Evolutionary conservation across 495 filamentous ascomycete species (phyloP), one percentile per base, ranked within the genome.

Genomic region (Neurospora tetraspora): DNA sequence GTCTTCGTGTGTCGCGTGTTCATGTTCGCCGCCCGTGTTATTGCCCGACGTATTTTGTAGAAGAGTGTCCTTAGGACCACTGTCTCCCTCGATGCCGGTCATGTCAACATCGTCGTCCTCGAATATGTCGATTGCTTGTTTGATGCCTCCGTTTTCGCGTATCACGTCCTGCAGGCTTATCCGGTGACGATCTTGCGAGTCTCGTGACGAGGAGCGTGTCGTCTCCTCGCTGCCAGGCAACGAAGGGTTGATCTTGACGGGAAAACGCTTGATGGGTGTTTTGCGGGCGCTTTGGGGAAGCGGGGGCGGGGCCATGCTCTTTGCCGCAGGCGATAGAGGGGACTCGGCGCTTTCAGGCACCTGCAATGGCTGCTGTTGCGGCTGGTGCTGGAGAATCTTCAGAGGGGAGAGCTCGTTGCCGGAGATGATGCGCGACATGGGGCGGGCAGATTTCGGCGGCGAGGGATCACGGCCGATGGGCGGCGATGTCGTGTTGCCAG

Each of bases 261-360:
- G 86, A 72, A 88, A 88, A 47, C 86, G 81, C 77, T 84, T 86
- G 69, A 86, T 85, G n/a, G 85, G 86, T 0, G 78, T 81, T 74
- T 86, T 88, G 69, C 85, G 78, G 2, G 85, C 80, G 74, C 83
- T 84, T 74, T 82, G 74, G 14, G 76, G 75, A 14, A 80, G 74
- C 10, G 74, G 72, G 1, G 81, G 80, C 3, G 80, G 76, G 23
- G 73, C 71, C 78, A 77, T 77, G 68, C 16, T 65, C 71, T 80
- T 79, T 34, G 53, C 53, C 23, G 6, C 53, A 8, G 53, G 53
- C 53, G 27, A 65, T 65, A 34, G 53, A 65, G 53, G 53, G 53
- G 53, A 65, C 1, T 65, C 53, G 53, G 53, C 27, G 53, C 53
- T 65, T 43, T 72, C 70, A 1, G 72, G 39, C 27, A 27, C 27